Conservation (phyloP, 768 basidiomycete species). For the Polyporus arcularius region DNA sequence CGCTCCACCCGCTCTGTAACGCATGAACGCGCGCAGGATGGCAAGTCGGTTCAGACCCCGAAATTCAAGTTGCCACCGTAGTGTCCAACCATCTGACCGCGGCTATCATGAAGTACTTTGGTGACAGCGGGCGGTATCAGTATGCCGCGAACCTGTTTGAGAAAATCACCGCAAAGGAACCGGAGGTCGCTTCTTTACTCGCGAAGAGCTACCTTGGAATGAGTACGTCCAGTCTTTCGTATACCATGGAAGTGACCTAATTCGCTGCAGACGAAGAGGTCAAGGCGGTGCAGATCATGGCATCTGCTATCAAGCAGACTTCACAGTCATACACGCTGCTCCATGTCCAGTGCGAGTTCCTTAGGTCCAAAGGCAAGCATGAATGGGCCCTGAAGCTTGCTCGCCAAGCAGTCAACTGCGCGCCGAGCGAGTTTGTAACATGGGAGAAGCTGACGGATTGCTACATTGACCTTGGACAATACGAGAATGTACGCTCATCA, state of each 20-base stretch:
- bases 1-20: not conserved
- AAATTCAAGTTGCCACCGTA: conserved; percentile 96
- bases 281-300: conserved; percentile 94
- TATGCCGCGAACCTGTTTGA: conserved; percentile 93
- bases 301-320: conserved; percentile 76
- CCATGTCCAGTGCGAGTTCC: conserved; percentile 93
- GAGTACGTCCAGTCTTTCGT: conserved; percentile 60
- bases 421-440: conserved; percentile 97
- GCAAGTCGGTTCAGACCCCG: conserved; percentile 98
- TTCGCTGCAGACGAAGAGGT: conserved; percentile 85
- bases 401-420: conserved; percentile 94
- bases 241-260: not conserved
- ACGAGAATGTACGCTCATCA: conserved; percentile 54
- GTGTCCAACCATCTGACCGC: conserved; percentile 96
- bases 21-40: conserved; percentile 58
- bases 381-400: conserved; percentile 94
- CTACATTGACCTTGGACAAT: conserved; percentile 89
- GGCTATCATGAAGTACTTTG: conserved; percentile 96
- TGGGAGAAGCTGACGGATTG: conserved; percentile 98
- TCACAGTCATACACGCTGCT: conserved; percentile 94
- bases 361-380: conserved; percentile 79
- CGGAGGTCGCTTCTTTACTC: conserved; percentile 85
- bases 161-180: conserved; percentile 80
- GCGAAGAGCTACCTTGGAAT: conserved; percentile 94
- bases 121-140: conserved; percentile 84